Percentiles rank a stretch among this genome's conserved stretches.
phyloP scores from a whole-genome alignment of 139 green algal genomes.

The Microglena sp. region DNA sequence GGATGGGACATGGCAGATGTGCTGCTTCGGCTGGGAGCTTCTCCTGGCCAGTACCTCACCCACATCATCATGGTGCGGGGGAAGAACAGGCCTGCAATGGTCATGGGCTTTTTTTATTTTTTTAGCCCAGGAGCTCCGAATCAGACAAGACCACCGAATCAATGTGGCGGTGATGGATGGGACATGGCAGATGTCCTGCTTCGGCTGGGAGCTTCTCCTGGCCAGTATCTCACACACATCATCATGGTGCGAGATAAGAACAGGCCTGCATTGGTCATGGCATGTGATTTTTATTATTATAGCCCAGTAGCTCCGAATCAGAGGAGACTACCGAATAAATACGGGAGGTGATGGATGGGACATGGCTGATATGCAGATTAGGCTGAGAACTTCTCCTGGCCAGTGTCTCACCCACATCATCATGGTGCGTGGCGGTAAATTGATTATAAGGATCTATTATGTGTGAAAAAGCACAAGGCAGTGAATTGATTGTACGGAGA shows the following conservation, averaged over 20 bases:
- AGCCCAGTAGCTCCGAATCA: too few species aligned
- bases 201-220: constrained; percentile 3
- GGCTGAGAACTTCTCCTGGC: constrained; percentile 1
- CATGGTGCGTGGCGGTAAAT: constrained; percentile 12
- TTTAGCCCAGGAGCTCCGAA: too few species aligned
- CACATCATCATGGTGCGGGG: constrained; percentile 19
- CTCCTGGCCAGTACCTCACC: constrained; percentile 12
- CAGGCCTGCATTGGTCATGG: too few species aligned
- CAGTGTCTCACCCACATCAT: constrained; percentile 19
- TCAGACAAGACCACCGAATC: too few species aligned
- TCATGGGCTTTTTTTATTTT: not conserved
- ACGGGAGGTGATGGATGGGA: not conserved
- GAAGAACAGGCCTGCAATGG: not conserved
- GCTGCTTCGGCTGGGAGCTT: constrained; percentile 9
- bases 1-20: constrained; percentile 11
- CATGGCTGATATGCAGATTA: constrained; percentile 9
- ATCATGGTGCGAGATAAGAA: too few species aligned
- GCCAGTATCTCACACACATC: constrained; percentile 18
- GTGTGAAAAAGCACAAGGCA: too few species aligned
- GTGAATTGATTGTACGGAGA: too few species aligned
- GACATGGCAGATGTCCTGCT: constrained; percentile 12
- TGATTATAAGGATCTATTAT: too few species aligned
- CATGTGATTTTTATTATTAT: too few species aligned
- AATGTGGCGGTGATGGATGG: not conserved
- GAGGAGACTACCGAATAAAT: too few species aligned